Evolutionary conservation across 1,139 yeast species (phyloP).

Genomic region (Zygotorulaspora mrakii): DNA sequence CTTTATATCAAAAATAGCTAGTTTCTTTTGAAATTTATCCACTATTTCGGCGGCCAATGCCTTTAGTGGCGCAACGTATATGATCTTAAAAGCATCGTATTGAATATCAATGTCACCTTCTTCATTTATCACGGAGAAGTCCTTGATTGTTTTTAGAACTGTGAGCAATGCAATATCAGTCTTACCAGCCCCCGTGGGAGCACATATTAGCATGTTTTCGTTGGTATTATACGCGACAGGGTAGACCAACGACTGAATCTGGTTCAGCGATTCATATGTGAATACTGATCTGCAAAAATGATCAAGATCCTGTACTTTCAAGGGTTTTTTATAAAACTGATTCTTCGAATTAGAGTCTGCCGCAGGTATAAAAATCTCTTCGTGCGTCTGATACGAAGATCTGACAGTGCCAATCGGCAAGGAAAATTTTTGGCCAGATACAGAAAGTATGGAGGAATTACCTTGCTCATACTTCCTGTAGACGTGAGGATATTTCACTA

Average conservation of each 20-base stretch:
- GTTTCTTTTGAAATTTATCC: constrained; percentile 74
- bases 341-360: constrained; percentile 45
- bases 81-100: constrained; percentile 80
- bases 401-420: constrained; percentile 83
- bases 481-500: constrained; percentile 79
- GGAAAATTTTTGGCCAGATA: constrained; percentile 74
- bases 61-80: constrained; percentile 93
- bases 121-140: constrained; percentile 45
- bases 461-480: constrained; percentile 68
- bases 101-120: constrained; percentile 60
- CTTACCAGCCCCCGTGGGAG: constrained; percentile 99
- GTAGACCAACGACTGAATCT: constrained; percentile 86
- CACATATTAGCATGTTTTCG: constrained; percentile 95
- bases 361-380: constrained; percentile 80
- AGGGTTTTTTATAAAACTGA: constrained; percentile 51
- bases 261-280: constrained; percentile 70
- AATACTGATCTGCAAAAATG: constrained; percentile 80
- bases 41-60: constrained; percentile 98
- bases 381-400: constrained; percentile 58
- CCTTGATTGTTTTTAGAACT: constrained; percentile 75
- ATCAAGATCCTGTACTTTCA: constrained; percentile 63
- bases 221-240: constrained; percentile 91
- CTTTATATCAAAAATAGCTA: constrained; percentile 78
- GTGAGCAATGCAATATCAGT: constrained; percentile 93
- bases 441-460: constrained; percentile 52